Evolutionary conservation across 176 grass and related monocot genomes (phyloP), one percentile per base, ranked within the genome.

Genomic region (Paspalum vaginatum): DNA sequence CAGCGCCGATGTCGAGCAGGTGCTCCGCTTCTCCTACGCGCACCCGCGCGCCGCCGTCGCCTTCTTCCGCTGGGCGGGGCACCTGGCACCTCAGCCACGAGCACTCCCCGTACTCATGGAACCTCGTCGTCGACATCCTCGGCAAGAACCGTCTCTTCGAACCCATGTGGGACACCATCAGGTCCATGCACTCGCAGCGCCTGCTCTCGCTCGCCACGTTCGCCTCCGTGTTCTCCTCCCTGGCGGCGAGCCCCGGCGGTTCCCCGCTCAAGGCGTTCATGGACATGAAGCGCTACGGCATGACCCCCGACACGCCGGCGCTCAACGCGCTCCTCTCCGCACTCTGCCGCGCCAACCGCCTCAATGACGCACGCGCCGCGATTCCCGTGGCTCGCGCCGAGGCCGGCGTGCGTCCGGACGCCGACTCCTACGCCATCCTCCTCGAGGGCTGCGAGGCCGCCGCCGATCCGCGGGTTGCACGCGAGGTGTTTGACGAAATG

Each of bases 51-150:
- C 74, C 17, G 81, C 95, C 65, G 59, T 85, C 46, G 56, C 61
- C 81, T 94, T 98, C 92, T 94, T 98, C 81, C 92, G 90, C 46
- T 98, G 95, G 95, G 87, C 95, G 8, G 92, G 92, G 2, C 79
- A 85, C 11, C 70, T n/a, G 84, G 32, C 85, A 89, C 78, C 84
- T 98, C 53, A 50, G 54, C 55, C 90, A 92, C 61, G 47, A 61
- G 3, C 95, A 91, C 81, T 91, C 90, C 26, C 86, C 90, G 61
- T 98, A 95, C 75, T 81, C 95, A 15, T 98, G 92, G 92, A 98
- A 98, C 84, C 92, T 95, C 44, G 18, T 98, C 73, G 90, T 91
- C 56, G 90, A 95, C 79, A 84, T 95, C 75, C 95, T 98, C 39
- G 95, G 95, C 54, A 95, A 98, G 74, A 98, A 93, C 14, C 61